phyloP scores from a whole-genome alignment of 768 basidiomycete genomes.

The Tephrocybe sp. region DNA sequence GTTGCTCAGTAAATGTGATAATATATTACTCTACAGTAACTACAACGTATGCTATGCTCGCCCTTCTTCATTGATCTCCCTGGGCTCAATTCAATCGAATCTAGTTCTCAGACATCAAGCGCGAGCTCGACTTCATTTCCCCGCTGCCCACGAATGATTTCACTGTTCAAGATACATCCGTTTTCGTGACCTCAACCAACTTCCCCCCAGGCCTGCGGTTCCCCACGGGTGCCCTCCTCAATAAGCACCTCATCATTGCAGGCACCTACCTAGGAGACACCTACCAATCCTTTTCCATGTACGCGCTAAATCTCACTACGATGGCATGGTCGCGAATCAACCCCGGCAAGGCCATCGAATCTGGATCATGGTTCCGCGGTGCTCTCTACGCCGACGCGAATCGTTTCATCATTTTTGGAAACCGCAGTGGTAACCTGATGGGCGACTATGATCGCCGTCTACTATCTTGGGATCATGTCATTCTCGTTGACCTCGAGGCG shows the following conservation, averaged over 20 bases:
- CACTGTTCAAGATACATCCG: constrained; percentile 76
- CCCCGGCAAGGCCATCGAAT: constrained; percentile 79
- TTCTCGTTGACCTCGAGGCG: constrained; percentile 87
- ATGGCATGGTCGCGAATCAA: constrained; percentile 90
- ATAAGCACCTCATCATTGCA: constrained; percentile 88
- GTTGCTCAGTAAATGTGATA: constrained; percentile 66
- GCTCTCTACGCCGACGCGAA: constrained; percentile 85
- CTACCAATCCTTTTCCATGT: constrained; percentile 94
- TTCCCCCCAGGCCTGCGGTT: constrained; percentile 96
- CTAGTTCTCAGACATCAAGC: constrained; percentile 92
- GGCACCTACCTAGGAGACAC: constrained; percentile 95
- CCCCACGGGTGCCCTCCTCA: constrained; percentile 91
- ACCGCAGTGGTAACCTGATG: constrained; percentile 82
- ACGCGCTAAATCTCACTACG: constrained; percentile 84
- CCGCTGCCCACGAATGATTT: constrained; percentile 78
- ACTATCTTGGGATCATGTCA: constrained; percentile 90
- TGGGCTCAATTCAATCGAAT: constrained; percentile 10
- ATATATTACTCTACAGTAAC: constrained; percentile 93
- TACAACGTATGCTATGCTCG: constrained; percentile 72
- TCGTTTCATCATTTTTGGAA: constrained; percentile 90
- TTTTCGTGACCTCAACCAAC: constrained; percentile 73
- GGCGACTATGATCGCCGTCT: constrained; percentile 94
- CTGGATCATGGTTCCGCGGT: constrained; percentile 94
- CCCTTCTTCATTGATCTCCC: background rate
- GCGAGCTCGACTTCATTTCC: constrained; percentile 90